Evolutionary conservation across 2,329 filamentous ascomycete species (phyloP).

Genomic region (Leptographium radiaticola): DNA sequence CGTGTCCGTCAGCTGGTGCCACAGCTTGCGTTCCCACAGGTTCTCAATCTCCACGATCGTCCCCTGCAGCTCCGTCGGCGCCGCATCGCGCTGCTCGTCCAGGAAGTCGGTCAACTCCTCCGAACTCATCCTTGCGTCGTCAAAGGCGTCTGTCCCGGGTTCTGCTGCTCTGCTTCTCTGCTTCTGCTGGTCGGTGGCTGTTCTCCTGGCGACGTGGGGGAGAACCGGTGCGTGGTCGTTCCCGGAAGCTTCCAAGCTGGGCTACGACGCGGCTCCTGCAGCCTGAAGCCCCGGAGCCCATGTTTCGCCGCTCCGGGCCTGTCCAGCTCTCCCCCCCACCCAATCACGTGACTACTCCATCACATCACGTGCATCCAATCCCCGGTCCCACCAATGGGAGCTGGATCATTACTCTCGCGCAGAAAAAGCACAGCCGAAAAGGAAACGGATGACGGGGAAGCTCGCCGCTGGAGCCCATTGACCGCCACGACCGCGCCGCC

Average conservation of each 20-base stretch:
- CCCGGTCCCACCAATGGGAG: slow-evolving; percentile 9
- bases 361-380: not conserved
- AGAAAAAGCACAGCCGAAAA: slow-evolving; percentile 11
- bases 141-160: too few relatives aligned
- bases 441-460: slow-evolving; percentile 9
- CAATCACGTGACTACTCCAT: not conserved
- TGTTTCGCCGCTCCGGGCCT: too few relatives aligned
- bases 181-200: not conserved
- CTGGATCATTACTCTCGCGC: slow-evolving; percentile 10
- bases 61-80: slow-evolving; percentile 76
- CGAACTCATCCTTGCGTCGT: slow-evolving; percentile 52
- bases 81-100: slow-evolving; percentile 73
- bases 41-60: slow-evolving; percentile 89
- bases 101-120: slow-evolving; percentile 89
- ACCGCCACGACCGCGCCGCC: slow-evolving; percentile 2
- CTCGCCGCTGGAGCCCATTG: slow-evolving; percentile 11
- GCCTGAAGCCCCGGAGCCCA: too few relatives aligned
- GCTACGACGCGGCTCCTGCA: not conserved
- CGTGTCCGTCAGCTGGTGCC: slow-evolving; percentile 92
- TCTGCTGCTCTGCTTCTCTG: not conserved
- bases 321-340: not conserved
- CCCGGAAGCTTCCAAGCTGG: too few relatives aligned
- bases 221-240: too few relatives aligned
- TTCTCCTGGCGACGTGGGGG: too few relatives aligned
- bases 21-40: slow-evolving; percentile 95